A percentile compares a stretch with the other conserved stretches of the same genome.
These are phyloP conservation scores for Tetrapyrgos nigripes DNA, from an alignment of 1,284 basidiomycete species.

Conservation along the genomic window DNA sequence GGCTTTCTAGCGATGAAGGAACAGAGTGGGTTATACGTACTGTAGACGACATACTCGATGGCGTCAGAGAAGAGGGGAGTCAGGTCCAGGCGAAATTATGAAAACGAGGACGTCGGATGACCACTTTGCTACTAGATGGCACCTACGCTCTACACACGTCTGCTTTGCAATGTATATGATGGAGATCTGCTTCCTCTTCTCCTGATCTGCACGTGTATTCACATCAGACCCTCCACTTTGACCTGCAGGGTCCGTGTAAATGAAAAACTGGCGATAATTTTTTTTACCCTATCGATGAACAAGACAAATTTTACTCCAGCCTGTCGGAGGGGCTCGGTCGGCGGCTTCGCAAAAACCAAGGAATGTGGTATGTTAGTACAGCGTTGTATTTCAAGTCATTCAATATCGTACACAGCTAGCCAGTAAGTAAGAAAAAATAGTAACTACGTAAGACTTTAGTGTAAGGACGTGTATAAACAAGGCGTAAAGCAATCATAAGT, in stretches of 20 bases:
- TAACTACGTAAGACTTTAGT: slow-evolving; percentile 3
- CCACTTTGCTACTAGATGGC: slow-evolving; percentile 16
- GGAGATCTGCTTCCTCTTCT: slow-evolving; percentile 1
- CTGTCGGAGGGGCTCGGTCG: too few relatives aligned
- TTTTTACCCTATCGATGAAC: slow-evolving; percentile 4
- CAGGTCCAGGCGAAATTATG: slow-evolving; percentile 66
- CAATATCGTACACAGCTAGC: neutral
- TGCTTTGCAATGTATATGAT: slow-evolving; percentile 47
- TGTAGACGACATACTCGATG: slow-evolving; percentile 83
- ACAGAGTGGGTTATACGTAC: slow-evolving; percentile 91
- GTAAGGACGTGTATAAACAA: neutral
- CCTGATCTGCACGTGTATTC: slow-evolving; percentile 5
- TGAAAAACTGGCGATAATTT: slow-evolving; percentile 4
- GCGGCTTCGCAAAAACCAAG: too few relatives aligned
- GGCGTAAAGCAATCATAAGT: slow-evolving; percentile 53
- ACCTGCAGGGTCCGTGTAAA: neutral
- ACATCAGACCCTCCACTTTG: neutral
- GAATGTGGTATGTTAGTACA: neutral
- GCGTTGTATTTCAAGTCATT: neutral
- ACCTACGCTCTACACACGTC: slow-evolving; percentile 35
- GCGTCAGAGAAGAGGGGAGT: slow-evolving; percentile 51
- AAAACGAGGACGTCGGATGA: slow-evolving; percentile 31
- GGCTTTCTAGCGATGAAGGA: slow-evolving; percentile 90
- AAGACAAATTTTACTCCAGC: neutral
- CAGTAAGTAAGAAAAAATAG: neutral